phyloP scores from a whole-genome alignment of 371 early-diverging fungal genomes.

The Mortierella sp. region DNA sequence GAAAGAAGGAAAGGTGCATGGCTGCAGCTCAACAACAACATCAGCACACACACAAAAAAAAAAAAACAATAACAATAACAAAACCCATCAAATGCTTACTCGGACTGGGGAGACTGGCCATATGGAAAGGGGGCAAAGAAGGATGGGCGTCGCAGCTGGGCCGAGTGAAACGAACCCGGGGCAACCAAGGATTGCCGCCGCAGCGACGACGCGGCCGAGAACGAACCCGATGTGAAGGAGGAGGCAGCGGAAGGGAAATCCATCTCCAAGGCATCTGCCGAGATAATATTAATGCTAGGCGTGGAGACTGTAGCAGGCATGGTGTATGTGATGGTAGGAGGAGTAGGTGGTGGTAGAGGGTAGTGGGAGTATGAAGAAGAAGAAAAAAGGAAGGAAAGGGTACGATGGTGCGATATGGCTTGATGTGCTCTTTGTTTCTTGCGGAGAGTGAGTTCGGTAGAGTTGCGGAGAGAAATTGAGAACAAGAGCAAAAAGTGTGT shows the following conservation, averaged over 20 bases:
- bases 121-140: slow-evolving; percentile 47
- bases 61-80: neutral
- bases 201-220: slow-evolving; percentile 15
- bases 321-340: neutral
- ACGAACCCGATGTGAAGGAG: slow-evolving; percentile 21
- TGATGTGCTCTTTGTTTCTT: too few relatives aligned
- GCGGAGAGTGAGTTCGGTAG: too few relatives aligned
- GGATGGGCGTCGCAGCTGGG: slow-evolving; percentile 44
- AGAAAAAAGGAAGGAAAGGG: neutral
- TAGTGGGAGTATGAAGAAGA: neutral
- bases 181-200: slow-evolving; percentile 9
- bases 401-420: neutral
- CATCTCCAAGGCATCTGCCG: slow-evolving; percentile 2
- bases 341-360: neutral
- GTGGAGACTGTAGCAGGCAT: slow-evolving; percentile 39
- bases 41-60: neutral
- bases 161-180: slow-evolving; percentile 32
- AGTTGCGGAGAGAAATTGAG: too few relatives aligned
- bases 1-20: slow-evolving; percentile 2
- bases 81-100: slow-evolving; percentile 26
- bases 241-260: slow-evolving; percentile 10
- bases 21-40: neutral
- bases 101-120: slow-evolving; percentile 39
- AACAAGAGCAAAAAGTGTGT: too few relatives aligned
- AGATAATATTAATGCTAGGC: slow-evolving; percentile 41